A percentile compares a stretch with the other conserved stretches of the same genome.
These are phyloP conservation scores for Lablab purpureus DNA, from an alignment of 306 rosid genomes.

Conservation along the genomic window DNA sequence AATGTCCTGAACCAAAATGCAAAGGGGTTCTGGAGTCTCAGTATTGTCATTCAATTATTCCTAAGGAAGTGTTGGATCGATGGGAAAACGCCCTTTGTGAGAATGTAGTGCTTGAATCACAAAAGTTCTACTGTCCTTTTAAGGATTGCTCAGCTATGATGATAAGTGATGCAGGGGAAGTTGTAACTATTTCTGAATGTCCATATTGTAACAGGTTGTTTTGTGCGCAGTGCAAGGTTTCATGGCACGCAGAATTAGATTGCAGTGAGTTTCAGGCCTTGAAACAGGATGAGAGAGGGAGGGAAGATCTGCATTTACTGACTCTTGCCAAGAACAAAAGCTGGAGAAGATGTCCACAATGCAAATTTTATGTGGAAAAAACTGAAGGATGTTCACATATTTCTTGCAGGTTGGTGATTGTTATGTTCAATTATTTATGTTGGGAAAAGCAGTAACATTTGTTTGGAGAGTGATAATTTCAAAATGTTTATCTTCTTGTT, in stretches of 20 bases:
- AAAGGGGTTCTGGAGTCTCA: conserved; percentile 54
- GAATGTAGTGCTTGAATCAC: conserved; percentile 46
- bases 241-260: conserved; percentile 66
- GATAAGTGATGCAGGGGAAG: conserved; percentile 51
- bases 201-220: conserved; percentile 64
- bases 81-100: conserved; percentile 69
- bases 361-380: conserved; percentile 65
- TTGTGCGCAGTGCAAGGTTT: conserved; percentile 65
- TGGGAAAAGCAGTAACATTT: no score
- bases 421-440: no score
- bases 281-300: conserved; percentile 40
- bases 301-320: conserved; percentile 59
- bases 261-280: conserved; percentile 53
- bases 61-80: conserved; percentile 61
- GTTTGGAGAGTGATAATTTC: no score
- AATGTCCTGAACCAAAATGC: conserved; percentile 68
- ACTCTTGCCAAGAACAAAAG: conserved; percentile 54
- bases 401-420: background rate
- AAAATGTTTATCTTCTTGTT: no score
- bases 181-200: conserved; percentile 63
- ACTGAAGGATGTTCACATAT: conserved; percentile 56
- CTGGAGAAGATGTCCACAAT: conserved; percentile 66
- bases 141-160: conserved; percentile 64
- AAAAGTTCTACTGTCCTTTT: conserved; percentile 64
- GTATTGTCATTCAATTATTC: conserved; percentile 47